Conservation (phyloP, 306 rosid species). For the Acacia acuminata region DNA sequence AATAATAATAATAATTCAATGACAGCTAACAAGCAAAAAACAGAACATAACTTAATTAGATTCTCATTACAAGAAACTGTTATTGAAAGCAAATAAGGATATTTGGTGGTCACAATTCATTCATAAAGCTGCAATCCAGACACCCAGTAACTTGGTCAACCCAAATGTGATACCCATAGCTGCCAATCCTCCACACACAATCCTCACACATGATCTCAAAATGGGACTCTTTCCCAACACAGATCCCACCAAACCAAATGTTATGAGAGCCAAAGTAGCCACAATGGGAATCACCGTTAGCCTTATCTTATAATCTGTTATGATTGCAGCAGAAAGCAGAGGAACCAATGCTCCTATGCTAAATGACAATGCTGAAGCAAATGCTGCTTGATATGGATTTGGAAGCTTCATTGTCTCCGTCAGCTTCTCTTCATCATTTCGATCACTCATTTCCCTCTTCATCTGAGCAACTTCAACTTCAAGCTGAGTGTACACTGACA, state of each 20-base stretch:
- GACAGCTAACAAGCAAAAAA: background rate
- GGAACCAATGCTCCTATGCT: slow-evolving; percentile 27
- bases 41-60: background rate
- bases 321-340: slow-evolving; percentile 25
- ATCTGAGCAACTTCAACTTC: slow-evolving; percentile 33
- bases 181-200: slow-evolving; percentile 39
- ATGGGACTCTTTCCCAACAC: slow-evolving; percentile 16
- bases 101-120: background rate
- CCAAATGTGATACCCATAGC: slow-evolving; percentile 43
- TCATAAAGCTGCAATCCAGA: slow-evolving; percentile 8
- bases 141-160: slow-evolving; percentile 26
- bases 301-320: slow-evolving; percentile 20
- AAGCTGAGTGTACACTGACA: slow-evolving; percentile 35
- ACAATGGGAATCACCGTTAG: slow-evolving; percentile 19
- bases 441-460: slow-evolving; percentile 2
- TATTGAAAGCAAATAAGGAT: background rate
- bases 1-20: background rate
- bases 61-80: background rate
- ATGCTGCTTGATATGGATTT: slow-evolving; percentile 28
- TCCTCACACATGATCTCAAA: slow-evolving; percentile 23
- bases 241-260: slow-evolving; percentile 35
- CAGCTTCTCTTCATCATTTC: background rate
- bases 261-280: slow-evolving; percentile 28
- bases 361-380: slow-evolving; percentile 34
- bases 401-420: slow-evolving; percentile 26